Evolutionary conservation across 345 rosid genomes (phyloP).

Genomic region (Hibiscus tridactylites): DNA sequence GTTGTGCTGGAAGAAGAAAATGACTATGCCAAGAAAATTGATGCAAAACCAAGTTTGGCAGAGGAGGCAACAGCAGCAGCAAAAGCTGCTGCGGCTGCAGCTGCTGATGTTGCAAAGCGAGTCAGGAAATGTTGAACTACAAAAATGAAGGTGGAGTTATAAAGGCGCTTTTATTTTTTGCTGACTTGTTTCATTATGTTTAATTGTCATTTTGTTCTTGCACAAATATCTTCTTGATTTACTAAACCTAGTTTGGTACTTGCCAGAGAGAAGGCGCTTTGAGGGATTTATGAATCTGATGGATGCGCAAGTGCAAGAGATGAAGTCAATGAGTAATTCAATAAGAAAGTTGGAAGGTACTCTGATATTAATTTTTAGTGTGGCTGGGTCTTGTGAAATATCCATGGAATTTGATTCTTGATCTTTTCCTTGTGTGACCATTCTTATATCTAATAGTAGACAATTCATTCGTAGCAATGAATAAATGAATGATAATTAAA

Average conservation of each 20-base stretch:
- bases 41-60: constrained; percentile 58
- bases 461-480: not conserved
- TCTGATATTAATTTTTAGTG: constrained; percentile 1
- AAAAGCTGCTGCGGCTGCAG: constrained; percentile 84
- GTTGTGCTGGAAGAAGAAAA: constrained; percentile 72
- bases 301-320: constrained; percentile 72
- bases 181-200: not conserved
- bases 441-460: not conserved
- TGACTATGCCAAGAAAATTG: constrained; percentile 31
- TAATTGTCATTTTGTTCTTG: not conserved
- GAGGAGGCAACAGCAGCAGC: constrained; percentile 96
- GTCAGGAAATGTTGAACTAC: constrained; percentile 72
- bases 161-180: not conserved
- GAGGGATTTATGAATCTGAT: constrained; percentile 53
- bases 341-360: constrained; percentile 69
- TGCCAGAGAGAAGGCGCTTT: constrained; percentile 59
- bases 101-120: constrained; percentile 82
- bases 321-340: constrained; percentile 66
- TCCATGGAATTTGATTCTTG: not conserved
- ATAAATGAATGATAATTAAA: not conserved
- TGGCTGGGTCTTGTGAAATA: not conserved
- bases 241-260: constrained; percentile 17
- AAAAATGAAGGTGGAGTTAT: constrained; percentile 50
- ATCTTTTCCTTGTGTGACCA: not conserved
- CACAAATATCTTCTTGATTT: not conserved